Evolutionary conservation across 345 rosid genomes (phyloP).

Genomic region (Populus deltoides): DNA sequence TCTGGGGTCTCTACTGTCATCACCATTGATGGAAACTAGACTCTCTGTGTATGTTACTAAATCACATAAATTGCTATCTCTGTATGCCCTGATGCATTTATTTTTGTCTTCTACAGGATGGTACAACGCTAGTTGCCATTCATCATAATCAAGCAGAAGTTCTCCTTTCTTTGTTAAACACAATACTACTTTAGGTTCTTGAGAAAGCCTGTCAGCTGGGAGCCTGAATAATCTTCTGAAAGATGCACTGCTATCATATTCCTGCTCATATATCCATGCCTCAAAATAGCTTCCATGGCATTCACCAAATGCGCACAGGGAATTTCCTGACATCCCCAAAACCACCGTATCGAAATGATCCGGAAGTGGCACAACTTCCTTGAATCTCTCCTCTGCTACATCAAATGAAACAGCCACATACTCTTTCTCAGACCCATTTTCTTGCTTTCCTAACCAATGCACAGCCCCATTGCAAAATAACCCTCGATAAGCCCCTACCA

Average conservation of each 20-base stretch:
- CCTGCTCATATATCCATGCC: slow-evolving; percentile 28
- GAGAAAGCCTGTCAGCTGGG: not conserved
- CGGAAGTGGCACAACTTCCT: slow-evolving; percentile 13
- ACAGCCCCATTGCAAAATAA: slow-evolving; percentile 27
- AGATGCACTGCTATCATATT: slow-evolving; percentile 21
- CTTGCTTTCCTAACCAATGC: slow-evolving; percentile 22
- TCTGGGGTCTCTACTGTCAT: not conserved
- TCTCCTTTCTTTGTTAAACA: slow-evolving; percentile 21
- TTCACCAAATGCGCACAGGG: slow-evolving; percentile 24
- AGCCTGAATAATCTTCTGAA: slow-evolving; percentile 29
- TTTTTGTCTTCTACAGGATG: not conserved
- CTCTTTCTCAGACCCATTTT: not conserved
- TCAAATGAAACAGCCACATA: slow-evolving; percentile 26
- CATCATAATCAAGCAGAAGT: slow-evolving; percentile 20
- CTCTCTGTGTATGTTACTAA: not conserved
- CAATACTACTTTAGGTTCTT: slow-evolving; percentile 1
- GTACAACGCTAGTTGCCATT: not conserved
- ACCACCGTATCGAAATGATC: not conserved
- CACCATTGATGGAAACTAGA: not conserved
- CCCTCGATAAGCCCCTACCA: slow-evolving; percentile 12
- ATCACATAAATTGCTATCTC: not conserved
- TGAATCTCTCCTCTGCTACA: slow-evolving; percentile 25
- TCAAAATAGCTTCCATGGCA: slow-evolving; percentile 22
- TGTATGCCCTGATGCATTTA: not conserved
- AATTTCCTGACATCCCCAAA: slow-evolving; percentile 25